Evolutionary conservation across 2,329 filamentous ascomycete genomes (phyloP).

Genomic region (Colletotrichum spaethianum): DNA sequence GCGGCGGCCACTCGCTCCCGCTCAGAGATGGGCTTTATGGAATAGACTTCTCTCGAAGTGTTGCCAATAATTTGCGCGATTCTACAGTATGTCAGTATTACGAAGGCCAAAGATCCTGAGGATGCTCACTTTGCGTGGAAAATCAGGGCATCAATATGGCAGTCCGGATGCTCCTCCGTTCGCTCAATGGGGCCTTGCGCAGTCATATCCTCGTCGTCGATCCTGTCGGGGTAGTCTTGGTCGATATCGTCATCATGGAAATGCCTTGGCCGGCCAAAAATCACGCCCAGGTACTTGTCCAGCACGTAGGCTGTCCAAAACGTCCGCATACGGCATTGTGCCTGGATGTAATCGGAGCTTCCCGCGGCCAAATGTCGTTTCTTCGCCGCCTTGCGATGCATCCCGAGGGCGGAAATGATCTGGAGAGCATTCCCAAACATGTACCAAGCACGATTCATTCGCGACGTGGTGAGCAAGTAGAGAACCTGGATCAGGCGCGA

Average conservation of each 20-base stretch:
- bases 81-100: conserved; percentile 42
- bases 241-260: conserved; percentile 77
- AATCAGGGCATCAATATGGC: conserved; percentile 64
- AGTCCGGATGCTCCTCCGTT: conserved; percentile 55
- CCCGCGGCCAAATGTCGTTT: conserved; percentile 41
- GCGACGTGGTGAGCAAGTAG: conserved; percentile 70
- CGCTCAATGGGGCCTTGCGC: conserved; percentile 46
- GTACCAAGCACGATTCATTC: conserved; percentile 74
- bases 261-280: conserved; percentile 72
- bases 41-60: conserved; percentile 58
- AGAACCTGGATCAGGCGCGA: conserved; percentile 70
- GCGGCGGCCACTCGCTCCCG: conserved; percentile 55
- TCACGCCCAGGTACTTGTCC: conserved; percentile 75
- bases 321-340: conserved; percentile 68
- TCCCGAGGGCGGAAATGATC: conserved; percentile 61
- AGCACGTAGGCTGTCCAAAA: conserved; percentile 76
- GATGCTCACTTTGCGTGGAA: conserved; percentile 58
- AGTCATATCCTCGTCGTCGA: conserved; percentile 71
- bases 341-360: conserved; percentile 58
- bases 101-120: conserved; percentile 27
- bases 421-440: conserved; percentile 71
- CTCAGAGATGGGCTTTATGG: conserved; percentile 53
- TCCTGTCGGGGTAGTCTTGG: conserved; percentile 66
- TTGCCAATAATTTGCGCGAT: conserved; percentile 56
- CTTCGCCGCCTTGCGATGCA: conserved; percentile 54